Base-by-base conservation (phyloP, 139 green algal species). In the Coelastrella sp. region DNA sequence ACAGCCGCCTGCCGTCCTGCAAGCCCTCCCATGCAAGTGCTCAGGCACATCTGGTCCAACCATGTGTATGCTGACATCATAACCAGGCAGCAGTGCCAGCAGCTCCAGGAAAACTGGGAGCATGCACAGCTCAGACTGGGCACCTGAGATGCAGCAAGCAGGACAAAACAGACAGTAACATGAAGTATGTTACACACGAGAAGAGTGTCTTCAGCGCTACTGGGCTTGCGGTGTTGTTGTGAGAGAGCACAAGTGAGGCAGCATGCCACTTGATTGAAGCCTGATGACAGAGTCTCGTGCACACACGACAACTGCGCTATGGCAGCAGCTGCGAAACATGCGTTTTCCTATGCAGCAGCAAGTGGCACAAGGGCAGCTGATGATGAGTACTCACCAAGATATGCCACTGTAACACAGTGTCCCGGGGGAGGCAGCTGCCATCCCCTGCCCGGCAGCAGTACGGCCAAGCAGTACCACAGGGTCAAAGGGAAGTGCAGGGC, bases 41-140 rank as follows among this genome's bases (percentile, higher is more conserved):
- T 83, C 58, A 19, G 86, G 86, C 27, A 90, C 86, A 24, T 90
- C 86, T 8, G 86, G 86, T 10, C 86, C 86, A 9, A 84, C 56
- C 74, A 90, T 78, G 86, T 90, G 86, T 9, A 90, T 65, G 35
- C 35, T 15, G 24, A 84, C 14, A 4, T 84, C 24, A 19, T 83
- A 65, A 8, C 65, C n/a, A 15, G 86, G 86, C 58, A 83, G 25
- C 86, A 90, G 75, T 75, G 49, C 17, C 7, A 63, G 74, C 58
- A 83, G 60, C 74, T 90, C 86, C 11, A 22, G n/a, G 63, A 90
- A 85, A 6, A 19, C 61, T 35, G 86, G 74, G 58, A 90, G 86
- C 60, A 84, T 19, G 57, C 14, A 22, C 59, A 90, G 20, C 86
- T 90, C 86, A 7, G 15, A 27, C 59, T 83, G 58, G 8, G 86